phyloP scores from a whole-genome alignment of 306 rosid genomes.

The Senna tora region DNA sequence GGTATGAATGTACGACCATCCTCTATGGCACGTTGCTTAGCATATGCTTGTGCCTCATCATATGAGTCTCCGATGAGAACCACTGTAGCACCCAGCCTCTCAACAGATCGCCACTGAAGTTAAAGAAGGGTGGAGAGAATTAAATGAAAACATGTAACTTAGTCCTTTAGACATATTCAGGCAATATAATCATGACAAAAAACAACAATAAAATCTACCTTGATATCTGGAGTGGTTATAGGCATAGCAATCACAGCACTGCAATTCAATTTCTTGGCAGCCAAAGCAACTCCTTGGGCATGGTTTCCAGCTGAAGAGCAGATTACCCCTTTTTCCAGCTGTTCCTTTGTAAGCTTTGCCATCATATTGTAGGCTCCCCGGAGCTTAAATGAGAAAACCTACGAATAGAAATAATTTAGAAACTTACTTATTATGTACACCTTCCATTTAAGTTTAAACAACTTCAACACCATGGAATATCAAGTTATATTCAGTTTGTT shows the following conservation, averaged over 20 bases:
- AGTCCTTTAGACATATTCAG: background rate
- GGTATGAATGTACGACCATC: slow-evolving; percentile 80
- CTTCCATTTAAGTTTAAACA: background rate
- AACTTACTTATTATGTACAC: slow-evolving; percentile 10
- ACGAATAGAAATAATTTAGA: slow-evolving; percentile 25
- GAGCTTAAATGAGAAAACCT: slow-evolving; percentile 95
- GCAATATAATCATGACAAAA: background rate
- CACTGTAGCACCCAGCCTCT: slow-evolving; percentile 84
- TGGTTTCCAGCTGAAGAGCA: slow-evolving; percentile 99
- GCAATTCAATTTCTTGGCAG: slow-evolving; percentile 81
- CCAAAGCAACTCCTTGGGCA: slow-evolving; percentile 95
- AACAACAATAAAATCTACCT: slow-evolving; percentile 51
- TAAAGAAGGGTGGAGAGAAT: background rate
- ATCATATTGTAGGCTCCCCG: slow-evolving; percentile 99
- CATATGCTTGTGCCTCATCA: slow-evolving; percentile 92
- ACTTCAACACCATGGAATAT: background rate
- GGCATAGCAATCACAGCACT: slow-evolving; percentile 91
- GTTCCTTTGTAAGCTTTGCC: slow-evolving; percentile 76
- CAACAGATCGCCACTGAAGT: slow-evolving; percentile 83
- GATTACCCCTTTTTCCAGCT: slow-evolving; percentile 79
- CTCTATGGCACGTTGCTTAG: slow-evolving; percentile 70
- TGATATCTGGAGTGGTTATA: slow-evolving; percentile 86
- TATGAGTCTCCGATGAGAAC: slow-evolving; percentile 89
- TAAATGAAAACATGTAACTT: slow-evolving; percentile 17
- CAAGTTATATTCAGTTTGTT: background rate